Base-by-base conservation (phyloP, 192 early-diverging fungal species). In the Cladochytrium replicatum region DNA sequence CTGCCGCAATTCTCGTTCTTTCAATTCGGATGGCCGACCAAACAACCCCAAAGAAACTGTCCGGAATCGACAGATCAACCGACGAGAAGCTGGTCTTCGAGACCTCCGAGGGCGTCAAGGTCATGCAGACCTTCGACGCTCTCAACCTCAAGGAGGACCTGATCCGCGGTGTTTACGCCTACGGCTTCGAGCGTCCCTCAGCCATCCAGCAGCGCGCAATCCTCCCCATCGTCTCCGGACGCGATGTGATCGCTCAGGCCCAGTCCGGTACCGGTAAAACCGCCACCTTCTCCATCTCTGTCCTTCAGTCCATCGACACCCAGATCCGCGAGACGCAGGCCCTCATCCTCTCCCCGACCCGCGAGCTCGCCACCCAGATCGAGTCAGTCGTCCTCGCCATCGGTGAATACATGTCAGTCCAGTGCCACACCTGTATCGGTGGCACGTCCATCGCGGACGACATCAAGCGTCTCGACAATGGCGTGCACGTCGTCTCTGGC, bases 191-290 rank as follows among this genome's bases (percentile, higher is more conserved):
- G 62, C 87, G 87, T 59, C 95, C 92, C 2, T 96, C 91, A 2
- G 90, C 95, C 47, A 98, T 98, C 72, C 95, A 98, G 66, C 95
- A 98, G 68, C 82, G 95, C 68, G 92, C 92, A 32, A 98, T 96
- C 48, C 61, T 78, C 58, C 90, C 92, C 23, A 87, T 95, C 44
- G 77, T 78, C 50, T 83, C 72, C 49, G 87, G 87, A 26, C 81
- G 87, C 41, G 92, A 96, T 69, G 92, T 96, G 43, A 96, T 96
- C 49, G 92, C 92, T 1, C 92, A 96, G 67, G 90, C 91, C 8
- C 92, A 97, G 74, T 95, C 94, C 30, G 94, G 94, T 57, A 97
- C 94, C 48, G 94, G 94, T 67, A 97, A 97, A 64, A 97, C 94
- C 0, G 94, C 91, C 30, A 95, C 94, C 0, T 91, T 97, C 69